Conservation (phyloP, 345 rosid species). For the Linum lewisii region DNA sequence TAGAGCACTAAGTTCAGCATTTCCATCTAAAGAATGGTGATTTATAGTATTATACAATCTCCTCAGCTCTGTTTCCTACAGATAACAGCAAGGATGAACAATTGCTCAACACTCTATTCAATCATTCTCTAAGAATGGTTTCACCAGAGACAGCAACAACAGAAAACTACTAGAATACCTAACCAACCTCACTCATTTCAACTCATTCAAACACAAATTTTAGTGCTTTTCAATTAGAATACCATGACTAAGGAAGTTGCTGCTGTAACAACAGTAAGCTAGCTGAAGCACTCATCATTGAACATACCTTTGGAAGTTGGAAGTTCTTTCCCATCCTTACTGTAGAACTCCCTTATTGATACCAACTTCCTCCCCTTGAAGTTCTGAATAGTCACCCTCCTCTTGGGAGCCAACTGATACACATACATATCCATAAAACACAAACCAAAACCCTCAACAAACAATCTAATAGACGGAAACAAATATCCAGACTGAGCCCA, state of each 20-base stretch:
- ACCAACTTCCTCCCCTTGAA: constrained; percentile 69
- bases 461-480: neutral
- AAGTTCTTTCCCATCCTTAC: constrained; percentile 76
- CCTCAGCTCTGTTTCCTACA: neutral
- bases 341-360: constrained; percentile 76
- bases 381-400: constrained; percentile 80
- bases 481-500: neutral
- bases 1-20: neutral
- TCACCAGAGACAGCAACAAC: neutral
- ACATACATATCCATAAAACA: neutral
- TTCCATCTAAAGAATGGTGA: neutral
- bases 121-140: neutral
- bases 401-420: constrained; percentile 53
- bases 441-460: neutral
- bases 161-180: neutral
- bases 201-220: neutral
- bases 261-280: too few relatives aligned
- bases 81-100: too few relatives aligned
- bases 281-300: neutral
- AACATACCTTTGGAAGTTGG: constrained; percentile 68
- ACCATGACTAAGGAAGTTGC: too few relatives aligned
- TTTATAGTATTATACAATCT: neutral
- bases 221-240: too few relatives aligned
- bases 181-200: neutral
- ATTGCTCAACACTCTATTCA: neutral